Evolutionary conservation across 148 eudicot species (phyloP), one percentile per base, ranked within the genome.

Genomic region (Diospyros lotus): DNA sequence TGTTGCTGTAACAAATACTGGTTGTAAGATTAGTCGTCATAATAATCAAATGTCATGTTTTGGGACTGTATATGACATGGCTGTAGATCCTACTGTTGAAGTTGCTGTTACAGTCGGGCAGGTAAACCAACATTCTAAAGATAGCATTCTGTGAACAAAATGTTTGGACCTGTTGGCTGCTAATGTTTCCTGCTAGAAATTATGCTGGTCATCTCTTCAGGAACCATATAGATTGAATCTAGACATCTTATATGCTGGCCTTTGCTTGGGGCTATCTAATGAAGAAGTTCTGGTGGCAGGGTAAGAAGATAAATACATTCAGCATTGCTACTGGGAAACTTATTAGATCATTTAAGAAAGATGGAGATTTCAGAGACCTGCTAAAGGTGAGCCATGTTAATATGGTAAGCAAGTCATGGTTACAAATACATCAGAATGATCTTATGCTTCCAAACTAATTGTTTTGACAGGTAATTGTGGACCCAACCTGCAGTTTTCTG

Each of bases 401-500:
- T 74, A 54, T 64, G 72, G 6, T 60, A 11, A 48, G 58, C 58
- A 71, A 58, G 52, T 43, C 42, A 46, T 71, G 51, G 38, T 66
- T 43, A 8, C 63, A 71, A 59, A 58, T 80, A 71, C 71, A 71
- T 63, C 65, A n/a, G 50, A 14, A 66, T 42, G 63, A 67, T 70
- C 75, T 76, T 59, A 76, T 50, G 73, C 28, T 38, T 77, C 41
- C 66, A 28, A 66, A 44, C 45, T 63, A 63, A 66, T 42, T 42
- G 2, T 41, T 51, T 78, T 73, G 62, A 43, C 86, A 88, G 91
- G 83, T 83, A 42, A 60, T 71, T 54, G n/a, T 81, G 73, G 91
- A 88, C 71, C 86, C 82, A 75, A 88, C 87, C 81, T 77, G 80
- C 80, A 88, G 87, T 78, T 88, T 82, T 73, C 63, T 88, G 76